A percentile compares a stretch with the other conserved stretches of the same genome.
These are phyloP conservation scores for Botrytis paeoniae DNA, from an alignment of 2,329 filamentous ascomycete genomes.

Conservation along the genomic window DNA sequence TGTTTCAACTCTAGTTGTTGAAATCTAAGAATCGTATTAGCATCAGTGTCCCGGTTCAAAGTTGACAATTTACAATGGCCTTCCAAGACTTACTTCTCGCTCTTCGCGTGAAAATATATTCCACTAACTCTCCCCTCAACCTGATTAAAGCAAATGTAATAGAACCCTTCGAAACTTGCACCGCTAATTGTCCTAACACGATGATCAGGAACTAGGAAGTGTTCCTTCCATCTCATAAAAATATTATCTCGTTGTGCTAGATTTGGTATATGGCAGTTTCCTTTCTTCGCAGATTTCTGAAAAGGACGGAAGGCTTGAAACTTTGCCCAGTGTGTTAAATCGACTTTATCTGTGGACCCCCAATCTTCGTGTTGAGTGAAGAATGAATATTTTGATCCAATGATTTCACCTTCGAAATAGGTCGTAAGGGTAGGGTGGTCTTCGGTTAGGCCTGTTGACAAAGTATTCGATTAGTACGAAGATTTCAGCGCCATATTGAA, in stretches of 20 bases:
- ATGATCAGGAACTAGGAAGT: slow-evolving; percentile 94
- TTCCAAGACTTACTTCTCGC: slow-evolving; percentile 73
- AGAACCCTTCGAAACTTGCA: slow-evolving; percentile 97
- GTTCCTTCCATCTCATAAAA: slow-evolving; percentile 99
- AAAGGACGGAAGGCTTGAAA: slow-evolving; percentile 85
- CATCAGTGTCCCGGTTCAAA: background rate
- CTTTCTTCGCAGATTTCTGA: slow-evolving; percentile 55
- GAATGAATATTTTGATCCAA: slow-evolving; percentile 93
- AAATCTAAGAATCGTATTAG: slow-evolving; percentile 56
- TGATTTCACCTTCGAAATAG: slow-evolving; percentile 97
- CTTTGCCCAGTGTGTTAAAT: slow-evolving; percentile 88
- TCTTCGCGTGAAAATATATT: slow-evolving; percentile 97
- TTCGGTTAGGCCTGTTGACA: slow-evolving; percentile 76
- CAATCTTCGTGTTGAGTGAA: slow-evolving; percentile 83
- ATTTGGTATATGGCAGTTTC: slow-evolving; percentile 62
- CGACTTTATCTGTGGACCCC: slow-evolving; percentile 89
- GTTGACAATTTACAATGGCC: background rate
- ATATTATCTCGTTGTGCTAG: slow-evolving; percentile 80
- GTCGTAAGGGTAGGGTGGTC: slow-evolving; percentile 97
- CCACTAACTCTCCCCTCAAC: slow-evolving; percentile 80
- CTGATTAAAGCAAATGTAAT: slow-evolving; percentile 99
- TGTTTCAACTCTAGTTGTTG: slow-evolving; percentile 91
- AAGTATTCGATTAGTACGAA: slow-evolving; percentile 21
- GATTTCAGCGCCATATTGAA: background rate
- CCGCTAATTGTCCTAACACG: slow-evolving; percentile 86